Base-by-base conservation (phyloP, 305 asterid species). In the Withania somnifera region DNA sequence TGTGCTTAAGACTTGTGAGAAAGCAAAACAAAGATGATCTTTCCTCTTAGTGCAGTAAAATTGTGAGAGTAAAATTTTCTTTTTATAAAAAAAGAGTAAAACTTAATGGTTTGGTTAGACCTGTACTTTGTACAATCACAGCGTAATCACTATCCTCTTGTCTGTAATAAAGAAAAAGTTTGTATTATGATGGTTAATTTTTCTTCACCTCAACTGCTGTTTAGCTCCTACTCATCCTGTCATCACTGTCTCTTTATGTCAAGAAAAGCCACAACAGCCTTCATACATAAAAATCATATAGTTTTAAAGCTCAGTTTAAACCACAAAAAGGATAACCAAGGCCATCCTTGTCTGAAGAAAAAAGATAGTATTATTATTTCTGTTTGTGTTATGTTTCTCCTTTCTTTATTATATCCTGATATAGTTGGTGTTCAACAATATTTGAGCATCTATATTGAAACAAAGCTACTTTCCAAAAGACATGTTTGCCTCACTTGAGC, bases 21-120 rank as follows among this genome's bases (percentile, higher is more conserved):
- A 36, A 54, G 30, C 75, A 42, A 79, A 79, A 14, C 57, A 83
- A 87, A 86, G 86, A 81, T 53, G 71, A 54, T 15, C 51, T 76
- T 51, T 28, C 80, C 42, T 75, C 45, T 50, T 50, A 75, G 45
- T 28, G 50, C 47, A 51, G 80, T 76, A 76, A 73, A 79, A 40
- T 79, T 15, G 60, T 24, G 42, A 79, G 45, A 40, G 24, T 8
- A 57, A 63, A 36, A 79, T 40, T 40, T 56, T 79, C 26, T 38
- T 57, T 28, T 51, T 42, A 8, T 64, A 50, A 79, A 79, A 58
- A 19, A 20, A 34, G 52, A 1, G 67, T 19, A 10, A 52, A 75
- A 6, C 47, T 50, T 50, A 75, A 75, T 75, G 11, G 47, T 50
- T 50, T 75, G 15, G 61, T 75, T 75, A 28, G 17, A 56, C n/a